Base-by-base conservation (phyloP, 805 yeast genomes). In the Metschnikowia amazonensis region DNA sequence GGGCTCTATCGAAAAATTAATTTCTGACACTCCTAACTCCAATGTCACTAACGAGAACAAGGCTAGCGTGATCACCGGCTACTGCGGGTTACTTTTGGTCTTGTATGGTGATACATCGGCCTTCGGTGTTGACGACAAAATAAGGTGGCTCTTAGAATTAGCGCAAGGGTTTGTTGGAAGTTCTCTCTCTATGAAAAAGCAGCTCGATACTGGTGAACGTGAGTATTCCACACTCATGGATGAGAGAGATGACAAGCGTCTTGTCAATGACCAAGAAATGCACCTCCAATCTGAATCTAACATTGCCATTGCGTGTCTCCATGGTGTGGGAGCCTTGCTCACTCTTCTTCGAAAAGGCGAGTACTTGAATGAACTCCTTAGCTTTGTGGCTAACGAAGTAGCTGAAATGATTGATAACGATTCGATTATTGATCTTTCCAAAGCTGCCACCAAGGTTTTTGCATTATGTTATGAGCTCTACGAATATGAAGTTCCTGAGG, bases 401-500 rank as follows among this genome's bases (percentile, higher is more conserved):
- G 61, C 75, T 5, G 73, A 66, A 2, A 64, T 75, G 31, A 57
- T 78, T 16, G 75, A 74, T 44, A 63, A 67, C 36, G 74, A 64
- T 28, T 65, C 66, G 31, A 61, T 55, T 43, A 59, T 70, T 17
- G 79, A 74, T n/a, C 64, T 81, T 8, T 65, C 76, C 20, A 74
- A 76, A 42, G 79, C 86, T 0, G 77, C 79, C 0, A 81, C 80
- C 3, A 70, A 81, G 50, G 65, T 79, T 11, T 63, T 79, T 39
- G 88, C 81, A 1, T 63, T 82, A 31, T 67, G 75, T 51, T 79
- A 76, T 55, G 88, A 83, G 56, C 51, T 74, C 11, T 76, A 67
- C 55, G 66, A 64, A 25, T 80, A 79, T 49, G 68, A 64, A n/a
- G 69, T 63, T 9, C 59, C 58, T 11, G 70, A 64, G 3, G 69